Evolutionary conservation across 345 rosid species (phyloP), one percentile per base, ranked within the genome.

Genomic region (Brassica rapa): DNA sequence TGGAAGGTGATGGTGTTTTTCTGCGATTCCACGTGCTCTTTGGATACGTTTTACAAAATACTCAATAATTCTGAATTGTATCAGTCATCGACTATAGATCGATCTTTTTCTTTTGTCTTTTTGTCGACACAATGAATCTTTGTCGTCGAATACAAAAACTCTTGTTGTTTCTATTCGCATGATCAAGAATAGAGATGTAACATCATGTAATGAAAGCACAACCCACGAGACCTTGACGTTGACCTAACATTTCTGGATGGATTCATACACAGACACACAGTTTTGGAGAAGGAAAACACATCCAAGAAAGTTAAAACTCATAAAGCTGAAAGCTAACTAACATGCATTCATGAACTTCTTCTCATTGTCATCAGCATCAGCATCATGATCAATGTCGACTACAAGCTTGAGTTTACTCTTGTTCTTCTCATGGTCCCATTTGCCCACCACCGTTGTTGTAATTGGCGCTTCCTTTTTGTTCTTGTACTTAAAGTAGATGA

Each of bases 401-500:
- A 41, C 72, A 2, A 74, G 68, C 82, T 89, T 76, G 82, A 46
- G 60, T 78, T 86, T 74, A 76, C 49, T 27, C 24, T 74, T 74
- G 51, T 27, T 68, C 25, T 19, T 85, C 51, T 86, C 83, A 62
- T 83, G 33, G 81, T 85, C 91, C 84, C 88, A 74, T 70, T 83
- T 87, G 71, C 11, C 39, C 19, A 75, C n/a, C 66, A 15, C 76
- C 71, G 55, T 37, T 74, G 70, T 73, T 62, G 55, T 66, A 61
- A 41, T 59, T 32, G 87, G 81, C 71, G 75, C 90, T 77, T 87
- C 87, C 74, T 77, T 25, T 25, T 25, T 83, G 68, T 86, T 90
- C 77, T 86, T 87, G 81, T 91, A 93, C 77, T 72, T 90, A 83
- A 78, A 83, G 84, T 88, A 88, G 55, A 93, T 16, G 24, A 84